Percentiles rank a stretch among this genome's conserved stretches.
phyloP scores from a whole-genome alignment of 2,329 filamentous ascomycete species.

The Tolypocladium sp. region DNA sequence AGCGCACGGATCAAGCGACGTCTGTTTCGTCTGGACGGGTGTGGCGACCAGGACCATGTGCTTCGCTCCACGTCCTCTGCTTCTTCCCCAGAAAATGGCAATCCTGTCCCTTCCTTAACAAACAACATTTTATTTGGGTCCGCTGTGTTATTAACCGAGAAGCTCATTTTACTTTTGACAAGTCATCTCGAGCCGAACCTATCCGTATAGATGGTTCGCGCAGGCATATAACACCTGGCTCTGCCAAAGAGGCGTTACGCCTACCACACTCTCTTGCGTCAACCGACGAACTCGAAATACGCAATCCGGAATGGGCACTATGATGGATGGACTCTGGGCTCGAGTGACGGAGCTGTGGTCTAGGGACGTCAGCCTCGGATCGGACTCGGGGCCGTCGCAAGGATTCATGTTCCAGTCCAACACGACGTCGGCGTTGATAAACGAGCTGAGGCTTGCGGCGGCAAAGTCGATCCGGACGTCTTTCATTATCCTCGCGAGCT shows the following conservation, averaged over 20 bases:
- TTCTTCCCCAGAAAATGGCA: not conserved
- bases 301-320: not conserved
- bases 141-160: not conserved
- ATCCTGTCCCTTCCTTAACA: not conserved
- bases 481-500: constrained; percentile 50
- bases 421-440: constrained; percentile 35
- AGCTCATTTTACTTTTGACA: not conserved
- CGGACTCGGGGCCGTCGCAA: constrained; percentile 1
- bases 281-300: not conserved
- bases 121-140: not conserved
- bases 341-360: constrained; percentile 8
- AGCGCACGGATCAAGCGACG: not conserved
- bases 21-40: not conserved
- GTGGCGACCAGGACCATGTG: not conserved
- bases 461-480: constrained; percentile 52
- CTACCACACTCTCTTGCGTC: constrained; percentile 2
- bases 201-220: not conserved
- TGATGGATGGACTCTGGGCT: constrained; percentile 2
- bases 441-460: constrained; percentile 41
- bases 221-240: not conserved
- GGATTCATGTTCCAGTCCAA: constrained; percentile 27
- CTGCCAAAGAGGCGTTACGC: constrained; percentile 9
- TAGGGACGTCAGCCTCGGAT: constrained; percentile 5
- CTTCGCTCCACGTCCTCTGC: not conserved
- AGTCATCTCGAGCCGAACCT: not conserved